Conservation (phyloP, 306 rosid species). For the Rosa chinensis region DNA sequence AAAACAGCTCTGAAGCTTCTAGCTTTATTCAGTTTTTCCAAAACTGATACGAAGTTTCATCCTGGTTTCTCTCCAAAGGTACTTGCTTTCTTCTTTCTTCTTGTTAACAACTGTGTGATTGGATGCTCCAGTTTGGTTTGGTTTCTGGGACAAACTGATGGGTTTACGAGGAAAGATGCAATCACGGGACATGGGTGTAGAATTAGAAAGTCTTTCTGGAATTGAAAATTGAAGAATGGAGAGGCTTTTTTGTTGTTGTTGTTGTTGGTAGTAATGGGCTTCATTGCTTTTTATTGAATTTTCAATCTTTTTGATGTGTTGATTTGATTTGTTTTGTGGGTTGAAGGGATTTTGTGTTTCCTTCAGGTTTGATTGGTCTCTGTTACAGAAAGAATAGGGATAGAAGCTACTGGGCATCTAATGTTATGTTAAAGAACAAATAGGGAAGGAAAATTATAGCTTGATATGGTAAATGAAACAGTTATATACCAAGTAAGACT, state of each 20-base stretch:
- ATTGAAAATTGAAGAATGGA: not conserved
- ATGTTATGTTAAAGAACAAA: not conserved
- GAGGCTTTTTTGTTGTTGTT: not conserved
- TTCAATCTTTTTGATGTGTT: not conserved
- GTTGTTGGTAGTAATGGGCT: not conserved
- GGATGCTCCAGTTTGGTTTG: not conserved
- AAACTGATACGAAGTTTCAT: not conserved
- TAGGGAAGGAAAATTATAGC: not conserved
- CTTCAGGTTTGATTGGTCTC: not conserved
- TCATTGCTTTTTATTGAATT: not conserved
- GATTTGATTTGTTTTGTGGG: slow-evolving; percentile 5
- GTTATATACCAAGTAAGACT: not conserved
- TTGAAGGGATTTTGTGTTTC: not conserved
- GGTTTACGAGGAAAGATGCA: slow-evolving; percentile 3
- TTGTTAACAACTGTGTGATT: not conserved
- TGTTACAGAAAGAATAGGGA: not conserved
- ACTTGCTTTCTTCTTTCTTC: not conserved
- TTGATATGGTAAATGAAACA: not conserved
- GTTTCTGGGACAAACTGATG: not conserved
- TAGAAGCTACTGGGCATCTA: not conserved
- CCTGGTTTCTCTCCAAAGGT: slow-evolving; percentile 15
- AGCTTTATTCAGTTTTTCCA: not conserved
- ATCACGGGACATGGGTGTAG: not conserved
- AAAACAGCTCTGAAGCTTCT: not conserved
- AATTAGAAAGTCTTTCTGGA: not conserved